Conservation (phyloP, 352 stramenopile genomes). For the Globisporangium paddicum region DNA sequence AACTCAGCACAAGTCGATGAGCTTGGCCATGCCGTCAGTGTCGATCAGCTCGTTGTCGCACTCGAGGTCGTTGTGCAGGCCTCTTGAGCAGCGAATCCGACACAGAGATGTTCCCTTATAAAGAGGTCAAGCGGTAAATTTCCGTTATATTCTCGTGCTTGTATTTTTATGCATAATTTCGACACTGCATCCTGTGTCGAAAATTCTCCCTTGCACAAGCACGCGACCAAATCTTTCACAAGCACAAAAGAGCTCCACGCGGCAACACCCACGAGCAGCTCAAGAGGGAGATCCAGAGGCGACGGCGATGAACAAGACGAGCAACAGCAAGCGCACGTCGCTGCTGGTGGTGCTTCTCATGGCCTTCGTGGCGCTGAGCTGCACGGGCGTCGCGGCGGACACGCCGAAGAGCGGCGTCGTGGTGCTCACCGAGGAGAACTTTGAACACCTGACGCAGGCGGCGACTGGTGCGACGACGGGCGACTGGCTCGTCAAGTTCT, state of each 20-base stretch:
- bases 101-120: too few species aligned
- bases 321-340: slow-evolving; percentile 1
- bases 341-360: slow-evolving; percentile 12
- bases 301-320: slow-evolving; percentile 7
- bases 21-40: background rate
- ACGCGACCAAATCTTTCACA: slow-evolving; percentile 8
- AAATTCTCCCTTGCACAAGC: background rate
- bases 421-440: slow-evolving; percentile 64
- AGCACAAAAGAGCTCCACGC: slow-evolving; percentile 7
- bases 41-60: slow-evolving; percentile 10
- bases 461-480: slow-evolving; percentile 88
- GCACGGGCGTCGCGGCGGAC: slow-evolving; percentile 10
- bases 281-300: background rate
- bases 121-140: too few species aligned
- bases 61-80: slow-evolving; percentile 9
- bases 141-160: too few species aligned
- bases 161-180: too few species aligned
- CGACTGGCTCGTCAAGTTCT: slow-evolving; percentile 89
- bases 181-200: too few species aligned
- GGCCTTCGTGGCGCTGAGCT: slow-evolving; percentile 21
- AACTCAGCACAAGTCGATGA: slow-evolving; percentile 13
- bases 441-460: slow-evolving; percentile 89
- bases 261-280: background rate
- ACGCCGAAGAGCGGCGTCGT: slow-evolving; percentile 43
- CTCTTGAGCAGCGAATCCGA: too few species aligned